phyloP scores from a whole-genome alignment of 148 eudicot species.

The Amaranthus palmeri region DNA sequence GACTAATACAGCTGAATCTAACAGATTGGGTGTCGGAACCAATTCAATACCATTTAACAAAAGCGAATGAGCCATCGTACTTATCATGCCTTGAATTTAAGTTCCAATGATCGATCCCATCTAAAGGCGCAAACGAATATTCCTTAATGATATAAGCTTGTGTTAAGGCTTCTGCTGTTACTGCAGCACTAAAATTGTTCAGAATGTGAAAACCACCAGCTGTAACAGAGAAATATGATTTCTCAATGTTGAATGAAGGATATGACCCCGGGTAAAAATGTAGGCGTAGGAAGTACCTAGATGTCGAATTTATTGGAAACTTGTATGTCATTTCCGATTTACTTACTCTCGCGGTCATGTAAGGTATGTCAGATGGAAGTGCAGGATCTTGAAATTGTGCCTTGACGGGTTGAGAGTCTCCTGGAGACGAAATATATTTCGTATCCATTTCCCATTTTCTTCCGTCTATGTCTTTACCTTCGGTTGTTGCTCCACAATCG shows the following conservation, averaged over 20 bases:
- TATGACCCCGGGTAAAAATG: slow-evolving; percentile 74
- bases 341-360: slow-evolving; percentile 68
- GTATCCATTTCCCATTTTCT: slow-evolving; percentile 62
- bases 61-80: slow-evolving; percentile 42
- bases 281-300: slow-evolving; percentile 45
- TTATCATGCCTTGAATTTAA: slow-evolving; percentile 49
- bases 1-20: slow-evolving; percentile 34
- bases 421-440: slow-evolving; percentile 34
- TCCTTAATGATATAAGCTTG: slow-evolving; percentile 72
- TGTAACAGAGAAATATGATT: slow-evolving; percentile 47
- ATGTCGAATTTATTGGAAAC: slow-evolving; percentile 35
- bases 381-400: slow-evolving; percentile 73
- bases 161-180: slow-evolving; percentile 59
- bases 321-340: slow-evolving; percentile 40
- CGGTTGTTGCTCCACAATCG: slow-evolving; percentile 41
- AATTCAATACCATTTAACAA: slow-evolving; percentile 81
- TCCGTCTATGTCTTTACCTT: slow-evolving; percentile 49
- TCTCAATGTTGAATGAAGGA: slow-evolving; percentile 35
- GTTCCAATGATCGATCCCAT: slow-evolving; percentile 23
- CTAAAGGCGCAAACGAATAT: slow-evolving; percentile 39
- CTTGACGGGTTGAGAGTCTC: slow-evolving; percentile 22
- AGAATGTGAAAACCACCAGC: slow-evolving; percentile 53
- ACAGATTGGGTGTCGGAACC: slow-evolving; percentile 43
- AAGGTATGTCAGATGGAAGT: slow-evolving; percentile 60
- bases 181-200: slow-evolving; percentile 63